Percentiles rank a stretch among this genome's conserved stretches.
Evolutionary conservation across 2,329 filamentous ascomycete species (phyloP).

Genomic region (Fusarium sp.): DNA sequence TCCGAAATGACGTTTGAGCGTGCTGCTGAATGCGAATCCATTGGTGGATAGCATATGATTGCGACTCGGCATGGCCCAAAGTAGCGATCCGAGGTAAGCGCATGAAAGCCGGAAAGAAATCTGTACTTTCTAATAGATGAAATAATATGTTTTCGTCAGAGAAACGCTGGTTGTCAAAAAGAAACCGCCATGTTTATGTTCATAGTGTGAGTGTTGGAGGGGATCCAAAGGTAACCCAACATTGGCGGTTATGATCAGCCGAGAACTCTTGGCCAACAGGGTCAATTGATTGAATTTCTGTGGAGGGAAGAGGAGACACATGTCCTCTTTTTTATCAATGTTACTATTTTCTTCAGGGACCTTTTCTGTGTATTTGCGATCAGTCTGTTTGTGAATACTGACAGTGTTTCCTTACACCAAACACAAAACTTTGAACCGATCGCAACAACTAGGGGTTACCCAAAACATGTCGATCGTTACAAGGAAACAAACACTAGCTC

Average conservation of each 20-base stretch:
- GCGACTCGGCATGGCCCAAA: constrained; percentile 39
- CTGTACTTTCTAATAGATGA: not conserved
- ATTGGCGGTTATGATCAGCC: constrained; percentile 33
- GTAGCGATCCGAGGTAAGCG: constrained; percentile 40
- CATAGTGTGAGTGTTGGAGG: constrained; percentile 25
- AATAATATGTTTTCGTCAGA: constrained; percentile 42
- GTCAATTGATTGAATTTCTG: constrained; percentile 2
- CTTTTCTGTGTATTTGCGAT: not conserved
- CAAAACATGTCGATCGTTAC: not conserved
- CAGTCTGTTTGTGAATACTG: constrained; percentile 11
- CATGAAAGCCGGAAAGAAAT: constrained; percentile 7
- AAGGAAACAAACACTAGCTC: constrained; percentile 7
- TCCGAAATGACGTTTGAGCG: constrained; percentile 41
- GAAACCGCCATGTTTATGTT: constrained; percentile 39
- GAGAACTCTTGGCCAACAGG: constrained; percentile 24
- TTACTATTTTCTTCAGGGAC: not conserved
- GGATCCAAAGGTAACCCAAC: constrained; percentile 26
- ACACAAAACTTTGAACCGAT: constrained; percentile 16
- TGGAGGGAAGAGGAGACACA: not conserved
- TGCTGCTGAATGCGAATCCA: constrained; percentile 31
- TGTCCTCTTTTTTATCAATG: not conserved
- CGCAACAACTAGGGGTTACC: constrained; percentile 12
- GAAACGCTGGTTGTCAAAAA: constrained; percentile 40
- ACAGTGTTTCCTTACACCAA: constrained; percentile 16
- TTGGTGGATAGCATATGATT: constrained; percentile 34